Evolutionary conservation across 805 yeast species (phyloP), one percentile per base, ranked within the genome.

Genomic region (Kazachstania martiniae): DNA sequence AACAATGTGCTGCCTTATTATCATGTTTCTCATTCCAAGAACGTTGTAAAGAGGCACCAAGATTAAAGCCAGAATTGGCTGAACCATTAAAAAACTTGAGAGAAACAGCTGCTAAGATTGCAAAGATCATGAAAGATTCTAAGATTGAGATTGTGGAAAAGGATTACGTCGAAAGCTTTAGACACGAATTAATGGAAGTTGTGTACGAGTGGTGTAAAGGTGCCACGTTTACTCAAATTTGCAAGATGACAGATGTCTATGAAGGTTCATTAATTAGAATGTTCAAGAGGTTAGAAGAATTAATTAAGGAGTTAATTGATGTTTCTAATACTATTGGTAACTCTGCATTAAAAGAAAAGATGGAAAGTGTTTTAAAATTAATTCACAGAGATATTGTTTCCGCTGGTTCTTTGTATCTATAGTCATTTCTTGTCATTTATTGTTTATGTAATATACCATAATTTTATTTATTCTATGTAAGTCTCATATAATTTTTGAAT

Each of bases 11-110:
- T 9, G 84, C 96, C 0, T 61, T 91, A 33, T 60, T 91, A 32
- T 86, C 95, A 23, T 86, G 96, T 61, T 91, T 89, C 59, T 96
- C 93, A 4, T 91, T 91, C 71, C 95, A 91, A 57, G 99, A 93
- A 54, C 73, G 93, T 50, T 82, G 94, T 25, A 86, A 86, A 53
- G 94, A 83, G 51, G 70, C 75, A 0, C 91, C 95, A 32, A 72
- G 89, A 43, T 65, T 91, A 45, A 76, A 82, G 45, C 86, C 94
- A 0, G 95, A 86, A 44, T 66, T 91, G 32, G 76, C 89, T n/a
- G 96, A 86, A 51, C 97, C 98, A 3, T 70, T 83, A 51, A 77
- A 86, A 43, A 77, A 77, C 12, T 65, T 91, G 68, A 87, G 81
- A 58, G 91, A 85, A 42, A 83, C 86, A 78, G 99, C 99, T 2